Evolutionary conservation across 257 asterid species (phyloP), one percentile per base, ranked within the genome.

Genomic region (Solanum neorickii): DNA sequence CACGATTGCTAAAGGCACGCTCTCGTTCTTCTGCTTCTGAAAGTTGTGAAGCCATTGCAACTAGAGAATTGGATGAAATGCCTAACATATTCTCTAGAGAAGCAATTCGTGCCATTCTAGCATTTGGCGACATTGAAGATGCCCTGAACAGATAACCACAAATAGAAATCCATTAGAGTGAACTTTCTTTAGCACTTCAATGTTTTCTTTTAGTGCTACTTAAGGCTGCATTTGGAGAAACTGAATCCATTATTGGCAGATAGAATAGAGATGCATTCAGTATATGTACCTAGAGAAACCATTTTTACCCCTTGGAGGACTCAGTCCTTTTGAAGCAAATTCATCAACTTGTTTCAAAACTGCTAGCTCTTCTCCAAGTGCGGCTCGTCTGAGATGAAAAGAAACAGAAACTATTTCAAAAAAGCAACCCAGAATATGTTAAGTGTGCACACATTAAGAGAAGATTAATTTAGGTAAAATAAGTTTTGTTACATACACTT

Each of bases 21-120:
- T 97, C 99, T 66, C 99, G 90, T 88, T 97, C 99, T 93, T 97
- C 99, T 56, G 99, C 99, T 91, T 97, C 99, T 39, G 99, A 97
- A 86, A 97, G 98, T 90, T 96, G 99, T 86, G 99, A 97, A 88
- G 99, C 99, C 99, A 97, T 97, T 49, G 99, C 90, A 76, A 97
- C 99, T 41, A 97, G 95, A 27, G 99, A 95, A 92, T 94, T 96
- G 31, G 99, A 97, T 76, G 99, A 93, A 85, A 97, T 94, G 91
- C 94, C 93, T 66, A 97, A 90, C 99, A 97, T 97, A 92, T 94
- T 96, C 88, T 97, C 99, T 31, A 97, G 99, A 83, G 98, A 95
- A 90, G 96, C 93, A 65, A 97, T 97, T 93, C 99, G 92, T 10
- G 99, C 93, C 94, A 90, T 94, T 92, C 98, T 95, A 88, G 98